phyloP scores from a whole-genome alignment of 2,329 filamentous ascomycete genomes.

The Aspergillus sergii region DNA sequence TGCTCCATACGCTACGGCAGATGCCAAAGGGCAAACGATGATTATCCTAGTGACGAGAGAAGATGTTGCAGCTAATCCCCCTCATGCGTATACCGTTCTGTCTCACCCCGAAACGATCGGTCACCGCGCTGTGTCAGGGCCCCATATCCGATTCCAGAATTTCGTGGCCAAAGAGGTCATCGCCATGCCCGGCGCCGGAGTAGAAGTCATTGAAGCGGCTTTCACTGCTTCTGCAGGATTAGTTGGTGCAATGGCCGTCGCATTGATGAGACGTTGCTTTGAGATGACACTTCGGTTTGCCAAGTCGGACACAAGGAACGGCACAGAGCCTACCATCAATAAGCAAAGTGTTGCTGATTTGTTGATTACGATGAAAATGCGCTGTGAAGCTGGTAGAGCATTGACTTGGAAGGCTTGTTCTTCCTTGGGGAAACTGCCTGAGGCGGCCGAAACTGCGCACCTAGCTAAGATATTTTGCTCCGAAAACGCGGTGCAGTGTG shows the following conservation, averaged over 20 bases:
- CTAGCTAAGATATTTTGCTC: conserved; percentile 57
- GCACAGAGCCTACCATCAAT: conserved; percentile 49
- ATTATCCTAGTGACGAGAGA: conserved; percentile 54
- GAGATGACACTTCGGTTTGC: conserved; percentile 56
- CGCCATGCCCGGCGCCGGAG: conserved; percentile 45
- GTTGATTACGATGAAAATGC: conserved; percentile 56
- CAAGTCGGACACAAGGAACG: conserved; percentile 50
- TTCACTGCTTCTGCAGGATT: conserved; percentile 42
- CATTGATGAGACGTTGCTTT: conserved; percentile 57
- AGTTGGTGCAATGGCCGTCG: conserved; percentile 58
- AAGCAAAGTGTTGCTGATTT: conserved; percentile 56
- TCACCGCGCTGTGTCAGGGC: conserved; percentile 53
- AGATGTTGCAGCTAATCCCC: conserved; percentile 49
- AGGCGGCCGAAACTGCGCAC: conserved; percentile 45
- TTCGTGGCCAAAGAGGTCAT: not conserved
- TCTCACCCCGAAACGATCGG: conserved; percentile 50
- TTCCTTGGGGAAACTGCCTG: conserved; percentile 42
- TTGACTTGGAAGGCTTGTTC: conserved; percentile 58
- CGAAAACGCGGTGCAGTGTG: conserved; percentile 52
- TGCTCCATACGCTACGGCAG: not conserved
- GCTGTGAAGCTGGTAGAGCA: conserved; percentile 52
- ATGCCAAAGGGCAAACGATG: conserved; percentile 33
- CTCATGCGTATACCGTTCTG: conserved; percentile 50
- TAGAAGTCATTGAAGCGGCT: conserved; percentile 33
- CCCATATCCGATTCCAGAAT: conserved; percentile 43